phyloP scores from a whole-genome alignment of 208 protist genomes.

The Leishmania gerbilli region DNA sequence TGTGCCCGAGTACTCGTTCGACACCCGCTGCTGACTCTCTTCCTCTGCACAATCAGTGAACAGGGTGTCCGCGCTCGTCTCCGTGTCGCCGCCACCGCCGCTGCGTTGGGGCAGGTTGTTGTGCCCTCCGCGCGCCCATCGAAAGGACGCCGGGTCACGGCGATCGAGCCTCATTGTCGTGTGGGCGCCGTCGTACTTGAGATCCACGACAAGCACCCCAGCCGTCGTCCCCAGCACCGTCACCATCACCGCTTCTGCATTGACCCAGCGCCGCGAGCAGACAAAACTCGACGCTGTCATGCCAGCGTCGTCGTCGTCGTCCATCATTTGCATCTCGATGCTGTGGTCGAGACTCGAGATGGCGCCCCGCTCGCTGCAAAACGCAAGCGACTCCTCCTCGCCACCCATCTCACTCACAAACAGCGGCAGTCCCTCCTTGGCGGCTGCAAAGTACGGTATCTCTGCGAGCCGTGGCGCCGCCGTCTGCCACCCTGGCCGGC shows the following conservation, averaged over 20 bases:
- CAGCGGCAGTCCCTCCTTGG: constrained; percentile 56
- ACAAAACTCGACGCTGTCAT: constrained; percentile 62
- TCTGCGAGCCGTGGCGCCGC: constrained; percentile 59
- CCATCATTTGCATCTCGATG: constrained; percentile 72
- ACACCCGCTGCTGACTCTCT: constrained; percentile 2
- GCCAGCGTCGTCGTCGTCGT: constrained; percentile 36
- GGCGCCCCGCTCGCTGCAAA: constrained; percentile 76
- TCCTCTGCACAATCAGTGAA: not conserved
- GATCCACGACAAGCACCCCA: constrained; percentile 58
- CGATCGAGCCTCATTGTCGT: constrained; percentile 57
- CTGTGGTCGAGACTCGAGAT: constrained; percentile 83
- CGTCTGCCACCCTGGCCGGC: constrained; percentile 44
- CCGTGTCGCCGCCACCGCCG: not conserved
- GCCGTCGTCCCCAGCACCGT: constrained; percentile 63
- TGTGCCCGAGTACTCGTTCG: constrained; percentile 1
- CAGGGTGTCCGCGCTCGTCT: not conserved
- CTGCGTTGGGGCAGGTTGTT: constrained; percentile 12
- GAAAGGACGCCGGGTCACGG: constrained; percentile 24
- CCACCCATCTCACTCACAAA: constrained; percentile 76
- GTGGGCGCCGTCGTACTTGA: constrained; percentile 69
- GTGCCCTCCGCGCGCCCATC: constrained; percentile 16
- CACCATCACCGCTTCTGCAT: constrained; percentile 38
- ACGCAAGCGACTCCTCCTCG: constrained; percentile 69
- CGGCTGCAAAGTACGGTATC: constrained; percentile 67
- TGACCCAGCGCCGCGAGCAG: constrained; percentile 46